phyloP scores from a whole-genome alignment of 2,329 filamentous ascomycete species.

The Calonectria hawksworthii region DNA sequence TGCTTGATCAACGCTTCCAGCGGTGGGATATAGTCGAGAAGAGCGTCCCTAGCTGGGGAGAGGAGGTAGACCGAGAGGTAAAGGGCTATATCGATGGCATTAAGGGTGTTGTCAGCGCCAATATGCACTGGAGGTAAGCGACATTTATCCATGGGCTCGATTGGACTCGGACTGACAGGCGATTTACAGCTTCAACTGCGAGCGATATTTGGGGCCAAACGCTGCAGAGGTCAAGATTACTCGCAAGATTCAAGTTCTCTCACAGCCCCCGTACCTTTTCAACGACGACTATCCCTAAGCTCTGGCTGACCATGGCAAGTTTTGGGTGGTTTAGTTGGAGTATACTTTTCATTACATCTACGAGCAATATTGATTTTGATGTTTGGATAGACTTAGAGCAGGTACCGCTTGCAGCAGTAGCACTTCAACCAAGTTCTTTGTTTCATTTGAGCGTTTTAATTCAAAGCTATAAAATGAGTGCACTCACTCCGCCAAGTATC shows the following conservation, averaged over 20 bases:
- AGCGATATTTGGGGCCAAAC: not conserved
- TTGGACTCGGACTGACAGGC: not conserved
- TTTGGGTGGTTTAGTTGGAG: no score
- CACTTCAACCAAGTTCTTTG: no score
- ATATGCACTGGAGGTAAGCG: slow-evolving; percentile 3
- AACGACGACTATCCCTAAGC: not conserved
- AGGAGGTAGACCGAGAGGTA: not conserved
- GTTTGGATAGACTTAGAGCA: no score
- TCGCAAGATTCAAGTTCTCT: not conserved
- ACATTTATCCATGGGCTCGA: no score
- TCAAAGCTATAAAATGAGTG: no score
- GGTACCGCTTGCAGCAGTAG: no score
- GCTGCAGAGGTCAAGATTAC: not conserved
- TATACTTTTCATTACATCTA: no score
- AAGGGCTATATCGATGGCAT: not conserved
- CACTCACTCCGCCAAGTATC: no score
- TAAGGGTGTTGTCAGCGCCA: not conserved
- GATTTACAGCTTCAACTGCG: not conserved
- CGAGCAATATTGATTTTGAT: no score
- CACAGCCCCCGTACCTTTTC: not conserved
- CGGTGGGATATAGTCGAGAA: not conserved
- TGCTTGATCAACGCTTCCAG: not conserved
- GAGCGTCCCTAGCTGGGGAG: not conserved
- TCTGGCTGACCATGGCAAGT: no score
- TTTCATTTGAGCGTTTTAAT: no score